Evolutionary conservation across 345 rosid species (phyloP), one percentile per base, ranked within the genome.

Genomic region (Cochlearia excelsa): DNA sequence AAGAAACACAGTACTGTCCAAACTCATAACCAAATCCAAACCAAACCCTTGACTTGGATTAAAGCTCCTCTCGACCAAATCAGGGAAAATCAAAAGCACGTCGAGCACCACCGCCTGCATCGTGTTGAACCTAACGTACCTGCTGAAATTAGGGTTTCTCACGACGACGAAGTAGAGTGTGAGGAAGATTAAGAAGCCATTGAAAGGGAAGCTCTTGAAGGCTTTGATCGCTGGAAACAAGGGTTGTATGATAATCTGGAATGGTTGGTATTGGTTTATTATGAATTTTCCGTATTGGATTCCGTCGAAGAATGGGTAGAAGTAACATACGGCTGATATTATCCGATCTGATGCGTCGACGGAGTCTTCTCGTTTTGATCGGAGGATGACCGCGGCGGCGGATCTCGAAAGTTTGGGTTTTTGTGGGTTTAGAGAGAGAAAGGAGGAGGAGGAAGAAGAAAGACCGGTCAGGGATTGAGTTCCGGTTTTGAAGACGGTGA

Each of bases 81-180:
- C 96, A 35, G 97, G 97, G 58, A 88, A 84, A 39, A 92, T 92
- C 80, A 92, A 72, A 23, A 92, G 56, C 60, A 92, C 91, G 57
- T 92, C 98, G 30, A 92, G 95, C 59, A 84, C 93, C 30, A 92
- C 82, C 9, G 90, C 98, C 71, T 92, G 98, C 98, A 88, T 92
- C 33, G 94, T 86, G 70, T 92, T 92, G 74, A 92, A 92, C 85
- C 98, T 84, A 57, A 88, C 98, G 68, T 92, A 88, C 77, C 88
- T 87, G 71, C 95, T 88, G 69, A 93, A 88, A 6, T 84, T 88
- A 2, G 61, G 72, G 67, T 88, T 92, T 77, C 93, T 83, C 5
- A 92, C 96, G 55, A 92, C 92, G 42, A 83, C 90, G 61, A 88
- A 92, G 79, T 92, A 92, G 51, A 92, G 80, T 23, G 93, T 77